Evolutionary conservation across 2,329 filamentous ascomycete genomes (phyloP), one percentile per base, ranked within the genome.

Genomic region (Fusarium buharicum): DNA sequence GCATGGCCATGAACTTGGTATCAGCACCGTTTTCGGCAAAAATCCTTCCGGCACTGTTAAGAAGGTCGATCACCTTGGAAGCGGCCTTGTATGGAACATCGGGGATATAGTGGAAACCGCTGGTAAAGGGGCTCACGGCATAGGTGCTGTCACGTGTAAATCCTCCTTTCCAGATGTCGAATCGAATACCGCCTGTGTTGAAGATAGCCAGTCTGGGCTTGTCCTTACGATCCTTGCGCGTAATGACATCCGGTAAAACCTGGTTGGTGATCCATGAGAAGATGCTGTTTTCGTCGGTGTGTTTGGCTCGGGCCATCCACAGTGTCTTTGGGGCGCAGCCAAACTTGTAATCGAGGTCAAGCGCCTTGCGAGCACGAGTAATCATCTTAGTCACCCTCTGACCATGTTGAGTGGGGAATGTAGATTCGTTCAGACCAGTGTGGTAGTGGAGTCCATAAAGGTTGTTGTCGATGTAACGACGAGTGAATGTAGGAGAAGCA

Each of bases 381-480:
- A 98, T 97, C 71, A 86, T 82, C 17, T 80, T 75, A 39, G 87
- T 92, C 12, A 93, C 89, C 50, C 90, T 89, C 47, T 81, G 83
- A 16, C 94, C 94, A 41, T 89, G 83, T 13, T 88, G 79, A 0
- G 94, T 97, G 2, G 86, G 83, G 72, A 98, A 98, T 0, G 86
- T 90, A 0, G 85, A 81, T 14, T 84, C 81, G 67, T 94, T 88
- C 27, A 90, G 85, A 0, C 86, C 86, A 3, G 90, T 91, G 74
- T 98, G 94, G 69, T 95, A 85, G 69, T 93, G 84, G 56, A 96
- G 83, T 1, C 93, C 95, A 59, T 87, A 90, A 0, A 97, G 81
- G 68, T 98, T 98, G 77, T 93, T 97, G 77, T 98, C 94, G 59
- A 98, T 94, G 76, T 97, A 98, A 56, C 89, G 85, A 40, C 94